A percentile compares a stretch with the other conserved stretches of the same genome.
phyloP scores from a whole-genome alignment of 2,329 filamentous ascomycete genomes.

The Neonectria sp. region DNA sequence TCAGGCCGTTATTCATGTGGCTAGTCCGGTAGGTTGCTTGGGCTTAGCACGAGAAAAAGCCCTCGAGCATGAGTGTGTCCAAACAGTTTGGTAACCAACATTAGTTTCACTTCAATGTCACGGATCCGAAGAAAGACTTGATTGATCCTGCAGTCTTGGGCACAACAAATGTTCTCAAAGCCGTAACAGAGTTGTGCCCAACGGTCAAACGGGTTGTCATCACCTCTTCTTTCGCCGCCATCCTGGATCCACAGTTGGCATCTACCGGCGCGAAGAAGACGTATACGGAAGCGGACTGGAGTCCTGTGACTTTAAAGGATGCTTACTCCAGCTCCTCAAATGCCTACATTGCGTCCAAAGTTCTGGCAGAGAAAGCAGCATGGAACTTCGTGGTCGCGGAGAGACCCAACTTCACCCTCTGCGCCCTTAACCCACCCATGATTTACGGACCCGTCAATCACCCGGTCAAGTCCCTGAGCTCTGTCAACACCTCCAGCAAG shows the following conservation, averaged over 20 bases:
- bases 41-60: no score
- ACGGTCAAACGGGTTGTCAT: constrained; percentile 59
- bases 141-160: constrained; percentile 25
- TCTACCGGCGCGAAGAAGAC: constrained; percentile 42
- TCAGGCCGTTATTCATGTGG: constrained; percentile 20
- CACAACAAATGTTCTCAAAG: constrained; percentile 14
- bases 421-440: constrained; percentile 46
- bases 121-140: constrained; percentile 17
- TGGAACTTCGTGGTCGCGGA: constrained; percentile 49
- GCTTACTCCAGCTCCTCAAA: constrained; percentile 24
- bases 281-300: constrained; percentile 63
- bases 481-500: constrained; percentile 45
- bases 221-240: constrained; percentile 62
- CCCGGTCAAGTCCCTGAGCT: constrained; percentile 29
- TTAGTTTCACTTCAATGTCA: constrained; percentile 1
- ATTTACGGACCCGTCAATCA: constrained; percentile 46
- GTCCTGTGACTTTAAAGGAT: constrained; percentile 55
- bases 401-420: constrained; percentile 44
- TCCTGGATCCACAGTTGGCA: constrained; percentile 50
- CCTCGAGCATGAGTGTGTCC: no score
- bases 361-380: constrained; percentile 45
- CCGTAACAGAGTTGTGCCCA: constrained; percentile 8
- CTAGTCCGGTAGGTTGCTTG: constrained; percentile 10
- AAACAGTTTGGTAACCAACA: neutral
- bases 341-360: constrained; percentile 40